Evolutionary conservation across 164 flowering plant genomes (phyloP), one percentile per base, ranked within the genome.

Genomic region (Tetrastigma voinierianum): DNA sequence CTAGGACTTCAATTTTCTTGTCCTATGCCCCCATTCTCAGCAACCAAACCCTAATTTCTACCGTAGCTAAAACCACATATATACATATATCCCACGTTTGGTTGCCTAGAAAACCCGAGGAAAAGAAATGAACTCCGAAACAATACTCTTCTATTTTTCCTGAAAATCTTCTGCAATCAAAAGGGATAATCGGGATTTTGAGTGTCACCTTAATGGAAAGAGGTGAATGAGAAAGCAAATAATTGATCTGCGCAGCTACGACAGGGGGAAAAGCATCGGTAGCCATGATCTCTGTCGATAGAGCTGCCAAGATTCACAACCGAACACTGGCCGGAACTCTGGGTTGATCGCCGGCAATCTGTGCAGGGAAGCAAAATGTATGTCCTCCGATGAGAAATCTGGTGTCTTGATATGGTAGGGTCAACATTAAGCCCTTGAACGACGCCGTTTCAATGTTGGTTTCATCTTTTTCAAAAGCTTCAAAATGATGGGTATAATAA

Each of bases 231-330:
- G 63, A 17, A 72, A 86, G 68, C 54, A 91, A 93, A 65, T 93
- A 81, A 46, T 76, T 83, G 79, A 94, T 86, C 83, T 94, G 98
- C 16, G 96, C 86, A 14, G 80, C 75, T 18, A 91, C 73, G 46
- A 82, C 71, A 20, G 96, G 93, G 59, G 96, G 90, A 15, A 91
- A 62, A 17, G 70, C 65, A 12, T 88, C 89, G 53, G 70, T 21
- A 43, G 83, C 74, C 85, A 82, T 78, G 49, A 43, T 21, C 47
- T 61, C 23, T 2, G 3, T 18, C 1, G 18, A 16, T 2, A 57
- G 10, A 7, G 10, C 40, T 4, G 40, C 40, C 6, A 32, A 4
- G 6, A 32, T 32, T 32, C 40, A 32, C 40, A 32, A 32, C 40
- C 6, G 40, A 32, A 4, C 7, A 0, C 40, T 32, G 40, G 6